Conservation (phyloP, 495 filamentous ascomycete genomes). For the Choiromyces venosus region DNA sequence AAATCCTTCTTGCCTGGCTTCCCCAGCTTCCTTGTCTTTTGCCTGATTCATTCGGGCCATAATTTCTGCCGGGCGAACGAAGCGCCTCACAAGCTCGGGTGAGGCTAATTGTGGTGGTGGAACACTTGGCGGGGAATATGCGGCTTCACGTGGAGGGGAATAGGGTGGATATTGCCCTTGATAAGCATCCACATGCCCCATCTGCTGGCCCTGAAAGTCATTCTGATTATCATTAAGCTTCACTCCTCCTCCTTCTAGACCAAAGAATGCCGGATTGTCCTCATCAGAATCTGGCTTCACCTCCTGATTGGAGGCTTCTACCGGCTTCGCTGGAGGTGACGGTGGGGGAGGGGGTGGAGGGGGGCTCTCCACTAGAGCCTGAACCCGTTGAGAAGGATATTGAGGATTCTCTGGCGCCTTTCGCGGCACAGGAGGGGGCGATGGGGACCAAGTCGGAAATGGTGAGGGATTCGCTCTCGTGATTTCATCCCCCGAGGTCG, state of each 20-base stretch:
- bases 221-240: not conserved
- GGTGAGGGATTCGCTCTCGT: not conserved
- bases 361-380: not conserved
- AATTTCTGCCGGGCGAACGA: constrained; percentile 29
- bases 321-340: not conserved
- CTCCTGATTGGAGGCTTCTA: not conserved
- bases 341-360: not conserved
- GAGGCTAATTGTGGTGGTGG: constrained; percentile 7
- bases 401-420: not conserved
- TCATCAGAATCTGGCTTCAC: not conserved
- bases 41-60: constrained; percentile 23
- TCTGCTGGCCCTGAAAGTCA: not conserved
- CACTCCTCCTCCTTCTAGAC: not conserved
- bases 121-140: not conserved
- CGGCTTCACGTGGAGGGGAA: not conserved
- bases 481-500: not conserved
- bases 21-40: constrained; percentile 15
- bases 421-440: not conserved
- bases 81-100: constrained; percentile 9
- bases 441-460: not conserved
- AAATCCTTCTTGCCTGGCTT: not conserved
- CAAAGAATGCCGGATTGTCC: not conserved
- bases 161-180: not conserved
- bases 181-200: not conserved
- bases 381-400: not conserved